These are phyloP conservation scores for Platanthera guangdongensis DNA, from an alignment of 106 monocot species.

Conservation along the genomic window DNA sequence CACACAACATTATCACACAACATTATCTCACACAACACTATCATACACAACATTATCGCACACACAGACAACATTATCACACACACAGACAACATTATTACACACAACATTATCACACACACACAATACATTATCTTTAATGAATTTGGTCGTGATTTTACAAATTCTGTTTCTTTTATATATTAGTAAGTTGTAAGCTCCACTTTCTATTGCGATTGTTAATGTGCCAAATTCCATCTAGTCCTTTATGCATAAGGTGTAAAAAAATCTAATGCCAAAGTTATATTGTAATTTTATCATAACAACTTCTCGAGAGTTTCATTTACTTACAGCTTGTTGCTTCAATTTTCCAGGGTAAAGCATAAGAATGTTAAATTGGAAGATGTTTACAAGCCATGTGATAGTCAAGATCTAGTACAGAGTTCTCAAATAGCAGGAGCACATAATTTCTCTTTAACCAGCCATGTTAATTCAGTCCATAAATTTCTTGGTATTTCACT, in stretches of 20 bases:
- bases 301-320: background rate
- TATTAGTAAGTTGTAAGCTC: background rate
- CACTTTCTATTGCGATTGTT: background rate
- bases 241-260: background rate
- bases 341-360: conserved; percentile 1
- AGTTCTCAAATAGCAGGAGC: background rate
- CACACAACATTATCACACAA: no score
- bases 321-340: background rate
- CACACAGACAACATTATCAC: no score
- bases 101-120: no score
- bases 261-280: background rate
- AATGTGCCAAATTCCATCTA: background rate
- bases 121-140: background rate
- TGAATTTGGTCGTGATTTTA: background rate
- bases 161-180: background rate
- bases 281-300: background rate
- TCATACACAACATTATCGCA: no score
- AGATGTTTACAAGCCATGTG: background rate
- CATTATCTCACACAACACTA: no score
- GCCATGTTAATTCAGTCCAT: background rate
- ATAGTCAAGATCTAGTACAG: background rate
- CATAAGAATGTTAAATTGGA: background rate
- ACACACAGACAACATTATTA: no score
- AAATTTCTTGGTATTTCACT: background rate
- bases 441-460: no score